phyloP scores from a whole-genome alignment of 805 yeast species.

The Candida sanyiensis region DNA sequence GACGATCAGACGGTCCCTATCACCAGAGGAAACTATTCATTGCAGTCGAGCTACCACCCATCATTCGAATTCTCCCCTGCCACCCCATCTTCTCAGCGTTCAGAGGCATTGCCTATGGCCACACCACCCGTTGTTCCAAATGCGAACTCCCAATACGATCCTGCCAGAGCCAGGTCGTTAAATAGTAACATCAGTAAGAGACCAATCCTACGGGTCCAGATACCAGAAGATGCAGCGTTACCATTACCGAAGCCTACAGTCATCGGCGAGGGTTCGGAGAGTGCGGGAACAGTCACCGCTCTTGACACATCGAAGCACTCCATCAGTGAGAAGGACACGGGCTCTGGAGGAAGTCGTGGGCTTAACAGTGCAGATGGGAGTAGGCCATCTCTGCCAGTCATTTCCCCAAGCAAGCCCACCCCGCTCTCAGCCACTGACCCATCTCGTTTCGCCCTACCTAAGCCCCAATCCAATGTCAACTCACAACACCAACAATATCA shows the following conservation, averaged over 20 bases:
- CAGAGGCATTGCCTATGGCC: slow-evolving; percentile 6
- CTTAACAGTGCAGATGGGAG: slow-evolving; percentile 9
- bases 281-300: slow-evolving; percentile 18
- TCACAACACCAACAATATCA: slow-evolving; percentile 22
- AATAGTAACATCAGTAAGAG: slow-evolving; percentile 22
- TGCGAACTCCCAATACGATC: slow-evolving; percentile 7
- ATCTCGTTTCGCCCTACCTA: slow-evolving; percentile 28
- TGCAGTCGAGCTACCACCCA: slow-evolving; percentile 6
- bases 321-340: slow-evolving; percentile 9
- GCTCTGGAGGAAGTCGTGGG: slow-evolving; percentile 10
- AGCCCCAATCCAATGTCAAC: slow-evolving; percentile 24
- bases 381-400: slow-evolving; percentile 16
- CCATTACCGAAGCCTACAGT: slow-evolving; percentile 4
- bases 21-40: slow-evolving; percentile 4
- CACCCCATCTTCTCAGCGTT: slow-evolving; percentile 12
- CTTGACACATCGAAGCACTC: slow-evolving; percentile 11
- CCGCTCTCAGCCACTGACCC: slow-evolving; percentile 23
- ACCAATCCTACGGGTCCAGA: slow-evolving; percentile 25
- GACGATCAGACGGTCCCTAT: slow-evolving; percentile 6
- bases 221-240: slow-evolving; percentile 14
- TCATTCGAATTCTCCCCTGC: slow-evolving; percentile 12
- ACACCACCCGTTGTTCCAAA: slow-evolving; percentile 10
- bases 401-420: slow-evolving; percentile 13
- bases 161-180: slow-evolving; percentile 20
- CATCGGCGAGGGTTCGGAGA: slow-evolving; percentile 6